phyloP scores from a whole-genome alignment of 2,329 filamentous ascomycete genomes.

The Trichoderma simmonsii region DNA sequence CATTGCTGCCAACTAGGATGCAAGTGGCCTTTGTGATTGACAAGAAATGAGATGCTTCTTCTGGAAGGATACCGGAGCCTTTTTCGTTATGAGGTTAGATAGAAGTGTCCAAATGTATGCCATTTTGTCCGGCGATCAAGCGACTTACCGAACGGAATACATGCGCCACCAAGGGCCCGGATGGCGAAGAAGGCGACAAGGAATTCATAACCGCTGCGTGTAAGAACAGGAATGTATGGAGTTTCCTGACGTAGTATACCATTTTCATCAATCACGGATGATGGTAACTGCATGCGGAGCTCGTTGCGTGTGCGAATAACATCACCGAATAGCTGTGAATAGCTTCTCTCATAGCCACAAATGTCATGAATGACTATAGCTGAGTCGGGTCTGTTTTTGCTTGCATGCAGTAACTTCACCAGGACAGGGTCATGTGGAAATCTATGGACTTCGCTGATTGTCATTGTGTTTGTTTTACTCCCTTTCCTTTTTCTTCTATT shows the following conservation, averaged over 20 bases:
- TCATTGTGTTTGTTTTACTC: neutral
- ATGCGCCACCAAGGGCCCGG: neutral
- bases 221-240: neutral
- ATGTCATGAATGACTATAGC: neutral
- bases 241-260: neutral
- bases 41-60: neutral
- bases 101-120: neutral
- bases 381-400: neutral
- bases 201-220: neutral
- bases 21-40: neutral
- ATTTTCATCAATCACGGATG: neutral
- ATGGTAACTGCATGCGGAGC: neutral
- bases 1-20: neutral
- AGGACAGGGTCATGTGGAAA: neutral
- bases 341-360: neutral
- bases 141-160: neutral
- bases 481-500: neutral
- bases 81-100: neutral
- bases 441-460: neutral
- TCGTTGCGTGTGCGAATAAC: neutral
- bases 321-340: neutral
- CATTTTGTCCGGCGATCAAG: too few species aligned
- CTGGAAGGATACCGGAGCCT: neutral
- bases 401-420: neutral
- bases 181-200: neutral